Conservation (phyloP, 2,329 filamentous ascomycete species). For the Dactylellina haptotyla region DNA sequence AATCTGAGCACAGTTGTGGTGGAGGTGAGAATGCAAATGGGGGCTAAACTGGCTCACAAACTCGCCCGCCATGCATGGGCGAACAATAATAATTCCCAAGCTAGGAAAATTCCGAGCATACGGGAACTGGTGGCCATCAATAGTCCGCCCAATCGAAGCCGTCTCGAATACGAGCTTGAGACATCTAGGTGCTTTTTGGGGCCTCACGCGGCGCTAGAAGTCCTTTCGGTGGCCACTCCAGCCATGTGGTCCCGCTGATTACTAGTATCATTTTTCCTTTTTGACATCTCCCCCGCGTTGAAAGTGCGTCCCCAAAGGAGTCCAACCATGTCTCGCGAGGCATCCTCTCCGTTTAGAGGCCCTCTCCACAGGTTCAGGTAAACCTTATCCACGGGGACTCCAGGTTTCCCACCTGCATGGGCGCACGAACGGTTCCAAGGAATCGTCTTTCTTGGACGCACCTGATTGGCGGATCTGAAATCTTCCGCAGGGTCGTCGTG, state of each 20-base stretch:
- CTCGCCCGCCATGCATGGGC: neutral
- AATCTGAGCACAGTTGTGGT: neutral
- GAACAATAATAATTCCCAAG: constrained; percentile 27
- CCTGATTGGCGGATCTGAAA: constrained; percentile 52
- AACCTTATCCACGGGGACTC: constrained; percentile 52
- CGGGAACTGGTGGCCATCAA: constrained; percentile 42
- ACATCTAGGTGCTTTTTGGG: constrained; percentile 29
- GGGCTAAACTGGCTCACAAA: constrained; percentile 35
- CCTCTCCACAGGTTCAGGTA: too few relatives aligned
- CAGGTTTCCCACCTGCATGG: constrained; percentile 49
- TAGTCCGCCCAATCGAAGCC: constrained; percentile 53
- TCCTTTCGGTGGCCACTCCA: constrained; percentile 36
- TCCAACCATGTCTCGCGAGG: constrained; percentile 40
- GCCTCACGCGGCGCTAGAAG: constrained; percentile 32
- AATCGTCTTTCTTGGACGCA: constrained; percentile 17
- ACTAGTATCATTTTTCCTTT: constrained; percentile 9
- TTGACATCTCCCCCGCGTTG: constrained; percentile 36
- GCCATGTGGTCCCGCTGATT: constrained; percentile 45
- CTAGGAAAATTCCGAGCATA: constrained; percentile 52
- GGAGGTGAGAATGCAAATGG: constrained; percentile 10
- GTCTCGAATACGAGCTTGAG: constrained; percentile 47
- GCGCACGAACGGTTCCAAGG: constrained; percentile 50
- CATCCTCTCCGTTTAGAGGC: constrained; percentile 29
- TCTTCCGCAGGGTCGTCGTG: constrained; percentile 46
- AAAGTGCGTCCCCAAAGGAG: constrained; percentile 11